Conservation (phyloP, 2,329 filamentous ascomycete species). For the Pezicula rhizophila region DNA sequence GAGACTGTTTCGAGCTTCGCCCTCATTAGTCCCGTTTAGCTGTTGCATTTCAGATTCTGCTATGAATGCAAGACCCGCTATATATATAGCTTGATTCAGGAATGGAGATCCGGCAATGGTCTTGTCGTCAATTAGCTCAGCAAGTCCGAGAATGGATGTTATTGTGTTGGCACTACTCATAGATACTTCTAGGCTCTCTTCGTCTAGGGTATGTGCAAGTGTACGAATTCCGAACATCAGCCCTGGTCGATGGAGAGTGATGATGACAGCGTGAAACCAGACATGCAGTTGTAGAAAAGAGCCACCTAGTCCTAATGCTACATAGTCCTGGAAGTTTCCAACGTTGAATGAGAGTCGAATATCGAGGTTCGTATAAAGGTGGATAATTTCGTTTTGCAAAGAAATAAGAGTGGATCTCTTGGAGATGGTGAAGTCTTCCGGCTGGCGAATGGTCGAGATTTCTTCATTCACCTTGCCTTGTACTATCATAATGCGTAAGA, state of each 20-base stretch:
- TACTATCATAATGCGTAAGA: neutral
- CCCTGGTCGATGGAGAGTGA: slow-evolving; percentile 2
- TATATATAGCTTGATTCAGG: slow-evolving; percentile 3
- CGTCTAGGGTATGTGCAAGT: neutral
- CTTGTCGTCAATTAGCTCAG: slow-evolving; percentile 3
- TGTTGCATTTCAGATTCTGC: slow-evolving; percentile 1
- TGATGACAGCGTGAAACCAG: slow-evolving; percentile 3
- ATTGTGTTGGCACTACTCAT: slow-evolving; percentile 3
- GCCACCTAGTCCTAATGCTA: neutral
- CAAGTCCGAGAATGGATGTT: slow-evolving; percentile 3
- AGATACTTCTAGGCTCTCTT: slow-evolving; percentile 1
- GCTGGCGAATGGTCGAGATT: neutral
- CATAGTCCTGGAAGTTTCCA: slow-evolving; percentile 1
- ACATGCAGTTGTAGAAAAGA: slow-evolving; percentile 1
- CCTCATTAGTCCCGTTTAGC: neutral
- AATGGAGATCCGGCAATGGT: slow-evolving; percentile 1
- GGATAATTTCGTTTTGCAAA: neutral
- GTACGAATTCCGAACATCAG: neutral
- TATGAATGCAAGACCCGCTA: slow-evolving; percentile 5
- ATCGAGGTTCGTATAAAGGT: neutral
- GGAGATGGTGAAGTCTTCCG: neutral
- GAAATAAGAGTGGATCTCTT: neutral
- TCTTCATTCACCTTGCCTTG: neutral
- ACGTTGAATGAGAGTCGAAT: slow-evolving; percentile 1
- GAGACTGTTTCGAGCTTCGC: neutral